These are phyloP conservation scores for Neurospora africana DNA, from an alignment of 495 filamentous ascomycete species.

Conservation along the genomic window DNA sequence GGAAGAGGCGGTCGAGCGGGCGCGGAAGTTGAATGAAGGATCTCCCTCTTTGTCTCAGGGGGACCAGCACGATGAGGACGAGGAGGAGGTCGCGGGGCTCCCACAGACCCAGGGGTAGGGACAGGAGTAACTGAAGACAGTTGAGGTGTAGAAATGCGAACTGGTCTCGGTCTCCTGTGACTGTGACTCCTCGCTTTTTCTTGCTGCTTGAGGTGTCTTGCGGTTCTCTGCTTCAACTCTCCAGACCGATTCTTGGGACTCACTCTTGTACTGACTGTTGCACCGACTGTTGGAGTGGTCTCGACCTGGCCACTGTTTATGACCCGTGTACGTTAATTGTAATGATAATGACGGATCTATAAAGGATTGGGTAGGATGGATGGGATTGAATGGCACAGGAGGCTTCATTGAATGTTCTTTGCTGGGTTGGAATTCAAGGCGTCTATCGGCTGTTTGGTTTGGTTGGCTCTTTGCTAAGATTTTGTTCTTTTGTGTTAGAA, in stretches of 20 bases:
- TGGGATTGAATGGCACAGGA: neutral
- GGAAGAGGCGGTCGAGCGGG: slow-evolving; percentile 7
- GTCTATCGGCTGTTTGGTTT: neutral
- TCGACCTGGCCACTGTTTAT: neutral
- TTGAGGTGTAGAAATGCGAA: neutral
- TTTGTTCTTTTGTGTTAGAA: neutral
- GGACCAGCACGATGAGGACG: neutral
- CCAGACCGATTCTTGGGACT: no score
- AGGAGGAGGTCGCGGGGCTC: neutral
- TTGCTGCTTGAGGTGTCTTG: neutral
- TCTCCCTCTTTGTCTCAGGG: neutral
- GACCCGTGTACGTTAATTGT: neutral
- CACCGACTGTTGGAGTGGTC: neutral
- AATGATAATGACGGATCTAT: neutral
- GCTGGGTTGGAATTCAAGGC: neutral
- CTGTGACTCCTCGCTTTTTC: neutral
- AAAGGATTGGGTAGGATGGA: neutral
- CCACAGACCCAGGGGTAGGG: neutral
- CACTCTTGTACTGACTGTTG: no score
- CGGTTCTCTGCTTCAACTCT: neutral
- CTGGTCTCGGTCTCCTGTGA: neutral
- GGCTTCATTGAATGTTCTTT: neutral
- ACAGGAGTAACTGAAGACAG: neutral
- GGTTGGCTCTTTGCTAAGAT: neutral
- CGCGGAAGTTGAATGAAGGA: slow-evolving; percentile 4